Conservation (phyloP, 257 asterid genomes). For the Gynochthodes officinalis region DNA sequence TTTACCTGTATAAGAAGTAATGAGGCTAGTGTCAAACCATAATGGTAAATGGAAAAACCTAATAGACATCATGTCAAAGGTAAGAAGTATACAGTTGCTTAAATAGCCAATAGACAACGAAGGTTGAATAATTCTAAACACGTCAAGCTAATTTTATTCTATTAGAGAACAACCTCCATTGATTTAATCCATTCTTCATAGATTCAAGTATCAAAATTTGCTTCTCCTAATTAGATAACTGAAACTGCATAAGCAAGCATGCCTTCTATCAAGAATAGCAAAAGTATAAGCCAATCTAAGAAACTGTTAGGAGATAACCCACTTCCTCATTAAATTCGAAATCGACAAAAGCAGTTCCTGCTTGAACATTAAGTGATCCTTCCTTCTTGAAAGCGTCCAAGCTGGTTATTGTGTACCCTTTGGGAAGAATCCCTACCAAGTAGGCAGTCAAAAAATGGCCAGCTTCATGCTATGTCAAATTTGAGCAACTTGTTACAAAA, state of each 20-base stretch:
- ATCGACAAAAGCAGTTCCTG: slow-evolving; percentile 96
- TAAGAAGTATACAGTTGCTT: background rate
- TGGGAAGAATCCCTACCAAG: slow-evolving; percentile 90
- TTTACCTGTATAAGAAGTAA: slow-evolving; percentile 53
- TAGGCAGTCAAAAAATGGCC: slow-evolving; percentile 97
- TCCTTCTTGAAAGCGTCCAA: slow-evolving; percentile 86
- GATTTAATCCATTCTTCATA: background rate
- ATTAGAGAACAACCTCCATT: background rate
- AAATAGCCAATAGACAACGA: background rate
- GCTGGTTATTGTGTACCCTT: slow-evolving; percentile 78
- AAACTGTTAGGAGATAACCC: slow-evolving; percentile 32
- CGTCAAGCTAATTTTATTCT: background rate
- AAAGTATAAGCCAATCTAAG: background rate
- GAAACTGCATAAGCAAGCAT: background rate
- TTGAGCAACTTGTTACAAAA: slow-evolving; percentile 23
- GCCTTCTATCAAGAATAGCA: background rate
- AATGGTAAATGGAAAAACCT: background rate
- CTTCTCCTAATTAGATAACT: background rate
- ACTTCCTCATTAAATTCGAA: slow-evolving; percentile 90
- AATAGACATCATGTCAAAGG: background rate
- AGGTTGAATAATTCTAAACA: background rate
- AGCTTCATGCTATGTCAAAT: slow-evolving; percentile 77
- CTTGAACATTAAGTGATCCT: slow-evolving; percentile 92
- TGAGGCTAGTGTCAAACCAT: slow-evolving; percentile 3
- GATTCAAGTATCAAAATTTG: background rate